Conservation (phyloP, 148 eudicot species). For the Linanthus parryae region DNA sequence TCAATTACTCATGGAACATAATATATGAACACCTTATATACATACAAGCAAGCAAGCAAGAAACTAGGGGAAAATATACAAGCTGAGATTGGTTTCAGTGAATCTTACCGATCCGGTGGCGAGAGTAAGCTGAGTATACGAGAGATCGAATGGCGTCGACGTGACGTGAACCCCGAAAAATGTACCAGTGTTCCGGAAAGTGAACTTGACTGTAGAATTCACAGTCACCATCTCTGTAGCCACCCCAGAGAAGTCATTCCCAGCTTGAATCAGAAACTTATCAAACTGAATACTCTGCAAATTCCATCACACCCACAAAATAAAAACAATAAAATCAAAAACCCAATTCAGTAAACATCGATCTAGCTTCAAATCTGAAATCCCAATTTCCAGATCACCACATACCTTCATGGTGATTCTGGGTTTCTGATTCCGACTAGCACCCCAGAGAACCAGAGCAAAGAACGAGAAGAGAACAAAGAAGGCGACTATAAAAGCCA, state of each 20-base stretch:
- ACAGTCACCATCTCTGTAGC: constrained; percentile 68
- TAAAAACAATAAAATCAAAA: neutral
- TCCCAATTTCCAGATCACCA: neutral
- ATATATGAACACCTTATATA: no score
- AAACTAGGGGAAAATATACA: no score
- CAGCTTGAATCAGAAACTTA: constrained; percentile 60
- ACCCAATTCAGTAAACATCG: neutral
- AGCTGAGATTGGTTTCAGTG: no score
- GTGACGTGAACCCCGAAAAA: constrained; percentile 85
- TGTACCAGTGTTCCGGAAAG: constrained; percentile 62
- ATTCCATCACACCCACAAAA: no score
- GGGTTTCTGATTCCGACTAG: constrained; percentile 72
- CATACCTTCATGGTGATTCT: constrained; percentile 63
- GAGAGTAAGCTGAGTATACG: constrained; percentile 34
- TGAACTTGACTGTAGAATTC: constrained; percentile 65
- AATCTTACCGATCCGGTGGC: constrained; percentile 77
- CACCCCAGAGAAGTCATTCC: constrained; percentile 67
- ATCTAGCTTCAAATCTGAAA: neutral
- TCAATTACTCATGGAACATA: no score
- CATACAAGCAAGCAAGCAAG: no score
- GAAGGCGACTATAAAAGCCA: constrained; percentile 56
- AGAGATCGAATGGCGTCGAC: constrained; percentile 58
- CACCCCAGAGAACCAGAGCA: constrained; percentile 81
- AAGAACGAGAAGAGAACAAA: constrained; percentile 62
- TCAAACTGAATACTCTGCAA: constrained; percentile 66